phyloP scores from a whole-genome alignment of 805 yeast species.

The Wickerhamomyces xylosicus region DNA sequence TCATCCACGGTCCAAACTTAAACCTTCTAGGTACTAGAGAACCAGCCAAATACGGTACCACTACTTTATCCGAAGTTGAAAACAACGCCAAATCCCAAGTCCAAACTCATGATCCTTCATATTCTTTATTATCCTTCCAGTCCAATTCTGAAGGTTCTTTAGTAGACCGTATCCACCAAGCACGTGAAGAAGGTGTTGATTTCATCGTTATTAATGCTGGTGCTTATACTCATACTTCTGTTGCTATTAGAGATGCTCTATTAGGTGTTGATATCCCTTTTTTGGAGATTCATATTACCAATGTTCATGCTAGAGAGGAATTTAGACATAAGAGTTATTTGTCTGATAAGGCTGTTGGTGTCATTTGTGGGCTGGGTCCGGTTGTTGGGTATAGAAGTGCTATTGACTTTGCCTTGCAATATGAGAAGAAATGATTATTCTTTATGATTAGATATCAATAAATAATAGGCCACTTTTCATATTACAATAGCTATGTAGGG shows the following conservation, averaged over 20 bases:
- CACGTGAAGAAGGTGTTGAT: conserved; percentile 24
- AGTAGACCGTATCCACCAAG: conserved; percentile 37
- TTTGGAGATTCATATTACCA: conserved; percentile 39
- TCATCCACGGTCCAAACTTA: conserved; percentile 40
- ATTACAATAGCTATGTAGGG: too few species aligned
- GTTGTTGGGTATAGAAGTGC: conserved; percentile 20
- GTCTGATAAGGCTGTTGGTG: conserved; percentile 38
- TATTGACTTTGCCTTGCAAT: conserved; percentile 19
- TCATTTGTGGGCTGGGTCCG: conserved; percentile 22
- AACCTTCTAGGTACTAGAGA: conserved; percentile 38
- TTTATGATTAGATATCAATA: too few species aligned
- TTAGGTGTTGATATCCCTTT: conserved; percentile 38
- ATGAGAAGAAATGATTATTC: conserved; percentile 1
- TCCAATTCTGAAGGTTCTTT: conserved; percentile 36
- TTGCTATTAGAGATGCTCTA: conserved; percentile 40
- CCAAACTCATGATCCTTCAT: conserved; percentile 16
- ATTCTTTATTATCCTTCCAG: conserved; percentile 27
- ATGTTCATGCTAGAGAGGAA: conserved; percentile 40
- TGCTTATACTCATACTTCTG: conserved; percentile 42
- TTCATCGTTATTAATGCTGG: conserved; percentile 42
- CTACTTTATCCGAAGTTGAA: conserved; percentile 33
- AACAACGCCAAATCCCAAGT: conserved; percentile 23
- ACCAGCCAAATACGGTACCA: conserved; percentile 41
- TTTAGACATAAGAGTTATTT: conserved; percentile 40
- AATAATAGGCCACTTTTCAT: too few species aligned